phyloP scores from a whole-genome alignment of 106 monocot species.

The Dendrobium catenatum region DNA sequence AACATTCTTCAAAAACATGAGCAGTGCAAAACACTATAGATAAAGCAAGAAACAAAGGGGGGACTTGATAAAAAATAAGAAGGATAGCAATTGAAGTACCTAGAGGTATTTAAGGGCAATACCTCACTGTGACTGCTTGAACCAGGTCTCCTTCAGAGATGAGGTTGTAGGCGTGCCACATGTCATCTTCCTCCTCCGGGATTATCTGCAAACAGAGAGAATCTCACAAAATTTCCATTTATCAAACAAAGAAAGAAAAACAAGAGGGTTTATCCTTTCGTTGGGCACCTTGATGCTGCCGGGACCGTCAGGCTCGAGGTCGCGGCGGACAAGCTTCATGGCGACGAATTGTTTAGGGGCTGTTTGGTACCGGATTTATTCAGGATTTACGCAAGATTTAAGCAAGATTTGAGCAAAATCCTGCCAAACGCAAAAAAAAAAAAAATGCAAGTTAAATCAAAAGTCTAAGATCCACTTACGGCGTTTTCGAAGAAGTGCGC shows the following conservation, averaged over 20 bases:
- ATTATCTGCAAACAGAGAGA: slow-evolving; percentile 32
- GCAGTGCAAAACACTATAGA: not conserved
- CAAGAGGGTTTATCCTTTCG: not conserved
- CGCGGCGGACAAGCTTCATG: slow-evolving; percentile 64
- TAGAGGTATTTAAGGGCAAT: not conserved
- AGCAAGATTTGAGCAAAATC: too few relatives aligned
- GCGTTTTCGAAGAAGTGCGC: too few relatives aligned
- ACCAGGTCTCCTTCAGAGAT: slow-evolving; percentile 61
- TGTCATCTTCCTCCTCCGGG: slow-evolving; percentile 84
- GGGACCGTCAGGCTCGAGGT: slow-evolving; percentile 45
- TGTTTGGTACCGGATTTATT: too few relatives aligned
- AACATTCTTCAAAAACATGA: not conserved
- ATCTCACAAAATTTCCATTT: not conserved
- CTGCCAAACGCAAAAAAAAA: too few relatives aligned
- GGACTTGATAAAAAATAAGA: not conserved
- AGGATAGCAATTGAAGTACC: not conserved
- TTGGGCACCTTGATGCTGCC: slow-evolving; percentile 48
- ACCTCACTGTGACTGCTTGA: slow-evolving; percentile 75
- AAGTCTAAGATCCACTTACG: too few relatives aligned
- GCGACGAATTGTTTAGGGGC: not conserved
- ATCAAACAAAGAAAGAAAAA: not conserved
- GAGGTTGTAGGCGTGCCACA: slow-evolving; percentile 96
- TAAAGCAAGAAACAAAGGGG: not conserved
- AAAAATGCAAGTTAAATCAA: too few relatives aligned
- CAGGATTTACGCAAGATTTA: too few relatives aligned